Base-by-base conservation (phyloP, 192 early-diverging fungal genomes). In the Coemansia sp. region DNA sequence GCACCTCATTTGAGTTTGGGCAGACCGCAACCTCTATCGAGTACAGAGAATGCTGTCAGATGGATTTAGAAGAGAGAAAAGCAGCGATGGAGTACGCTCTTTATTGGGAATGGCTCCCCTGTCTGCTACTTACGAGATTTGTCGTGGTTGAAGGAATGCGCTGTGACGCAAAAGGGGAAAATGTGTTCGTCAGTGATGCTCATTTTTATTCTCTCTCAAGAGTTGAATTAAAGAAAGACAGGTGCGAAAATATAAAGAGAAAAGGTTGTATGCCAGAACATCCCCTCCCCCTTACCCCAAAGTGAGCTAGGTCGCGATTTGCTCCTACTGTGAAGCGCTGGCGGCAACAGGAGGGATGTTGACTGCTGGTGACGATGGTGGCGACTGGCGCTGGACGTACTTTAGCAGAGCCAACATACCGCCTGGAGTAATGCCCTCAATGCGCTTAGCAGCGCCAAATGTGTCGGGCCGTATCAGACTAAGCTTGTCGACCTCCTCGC, bases 71-170 rank as follows among this genome's bases (percentile, higher is more conserved):
- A 23, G n/a, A n/a, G 1, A 40, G 60, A 40, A 37, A 62, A 38
- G 19, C 13, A 19, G 17, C 64, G n/a, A 28, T 19, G 59, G 62
- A 21, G 26, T 30, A 11, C 19, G 37, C 50, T 26, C 14, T 7
- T 55, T 37, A 39, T 49, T 11, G 62, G 0, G 44, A 49, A 62
- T 50, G 46, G 13, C 17, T 6, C 39, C 17, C 10, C 39, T n/a
- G 61, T 61, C 17, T 26, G 26, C 40, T 69, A 85, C 85, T 77
- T 88, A 95, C 95, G 87, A 50, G 93, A 87, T 73, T 91, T 87
- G 86, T 97, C 91, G 64, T 87, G 78, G 87, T 97, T 97, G 78
- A 97, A 99, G 21, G 94, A 80, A 76, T 98, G 93, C 69, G 92
- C 90, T n/a, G 96, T 94, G 72, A 99, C 93, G 69, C 77, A 80